Evolutionary conservation across 176 grass and related monocot species (phyloP).

Genomic region (Zea luxurians): DNA sequence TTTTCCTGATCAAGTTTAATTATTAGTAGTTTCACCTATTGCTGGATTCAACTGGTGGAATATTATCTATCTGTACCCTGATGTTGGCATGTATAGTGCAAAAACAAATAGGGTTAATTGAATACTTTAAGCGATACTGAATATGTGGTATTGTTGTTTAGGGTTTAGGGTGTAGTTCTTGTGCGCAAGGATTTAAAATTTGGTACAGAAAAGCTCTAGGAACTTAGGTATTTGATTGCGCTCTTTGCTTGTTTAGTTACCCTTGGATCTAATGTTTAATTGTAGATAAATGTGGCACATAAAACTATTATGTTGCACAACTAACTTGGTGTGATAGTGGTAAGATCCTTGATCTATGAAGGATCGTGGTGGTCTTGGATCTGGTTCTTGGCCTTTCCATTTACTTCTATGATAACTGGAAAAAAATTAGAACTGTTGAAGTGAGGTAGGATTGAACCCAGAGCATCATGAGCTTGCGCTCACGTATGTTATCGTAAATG

Average conservation of each 20-base stretch:
- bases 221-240: not conserved
- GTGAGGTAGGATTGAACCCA: not conserved
- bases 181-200: not conserved
- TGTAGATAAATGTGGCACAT: not conserved
- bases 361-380: not conserved
- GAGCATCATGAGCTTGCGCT: not conserved
- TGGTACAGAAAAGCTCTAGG: not conserved
- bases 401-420: not conserved
- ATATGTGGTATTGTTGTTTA: not conserved
- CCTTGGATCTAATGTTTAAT: not conserved
- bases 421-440: not conserved
- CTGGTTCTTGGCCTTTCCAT: not conserved
- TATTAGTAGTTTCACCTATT: not conserved
- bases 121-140: not conserved
- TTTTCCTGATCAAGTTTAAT: not conserved
- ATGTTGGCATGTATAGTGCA: not conserved
- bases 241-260: not conserved
- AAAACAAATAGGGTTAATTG: not conserved
- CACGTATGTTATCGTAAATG: not conserved
- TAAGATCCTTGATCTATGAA: not conserved
- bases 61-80: not conserved
- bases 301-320: not conserved
- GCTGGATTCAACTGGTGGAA: not conserved
- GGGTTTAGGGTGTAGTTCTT: not conserved
- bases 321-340: not conserved